Evolutionary conservation across 106 monocot genomes (phyloP), one percentile per base, ranked within the genome.

Genomic region (Allium sativum): DNA sequence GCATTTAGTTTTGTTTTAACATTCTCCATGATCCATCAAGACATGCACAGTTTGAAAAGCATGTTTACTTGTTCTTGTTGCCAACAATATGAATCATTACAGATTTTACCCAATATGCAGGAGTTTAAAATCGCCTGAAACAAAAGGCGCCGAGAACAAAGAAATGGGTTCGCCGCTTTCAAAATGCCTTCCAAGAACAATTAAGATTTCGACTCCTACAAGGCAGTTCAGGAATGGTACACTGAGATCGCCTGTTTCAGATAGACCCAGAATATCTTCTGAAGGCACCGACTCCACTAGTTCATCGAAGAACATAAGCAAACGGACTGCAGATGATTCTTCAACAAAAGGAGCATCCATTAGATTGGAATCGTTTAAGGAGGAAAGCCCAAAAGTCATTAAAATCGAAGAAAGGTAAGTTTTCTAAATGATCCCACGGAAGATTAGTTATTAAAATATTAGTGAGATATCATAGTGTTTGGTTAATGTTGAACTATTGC

Each of bases 361-460:
- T 63, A 78, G 69, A 55, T 44, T 78, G 16, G 95, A 87, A 67
- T 84, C 90, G 21, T 77, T 79, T 55, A 74, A 58, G 65, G 78
- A 81, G 69, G 88, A 80, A 10, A 72, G 81, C 54, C 84, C 77
- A 65, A 90, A 82, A 70, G 41, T 79, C 12, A 71, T 87, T 71
- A 81, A 79, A 62, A 84, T 96, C 10, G 95, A 96, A 57, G 90
- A 96, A 96, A 86, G 94, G 83, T 90, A 80, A 77, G 90, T 79
- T 51, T 19, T 31, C 31, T 31, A 31, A 31, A 31, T 1, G 31
- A 31, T 31, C 31, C 31, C 5, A 31, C 31, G 5, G 31, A 31
- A 3, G 2, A 3, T 31, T 31, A 31, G 31, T 31, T 31, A 31
- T 31, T 31, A 31, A n/a, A n/a, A 31, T 31, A 31, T 31, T 31